Base-by-base conservation (phyloP, 1,139 yeast genomes). In the Sugiyamaella sp. region DNA sequence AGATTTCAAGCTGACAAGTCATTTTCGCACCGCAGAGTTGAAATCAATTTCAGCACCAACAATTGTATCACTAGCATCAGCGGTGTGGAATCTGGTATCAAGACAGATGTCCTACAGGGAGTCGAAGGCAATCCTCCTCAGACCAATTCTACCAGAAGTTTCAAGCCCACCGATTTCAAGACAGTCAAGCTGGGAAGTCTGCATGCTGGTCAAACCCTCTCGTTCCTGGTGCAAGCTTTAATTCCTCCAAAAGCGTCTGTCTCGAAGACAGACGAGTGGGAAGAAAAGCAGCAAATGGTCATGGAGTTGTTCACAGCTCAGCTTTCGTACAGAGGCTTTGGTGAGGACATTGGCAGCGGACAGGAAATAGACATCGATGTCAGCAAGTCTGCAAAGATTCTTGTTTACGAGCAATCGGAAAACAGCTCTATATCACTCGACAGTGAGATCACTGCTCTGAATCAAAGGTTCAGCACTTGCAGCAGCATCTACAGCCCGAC, bases 171-270 rank as follows among this genome's bases (percentile, higher is more conserved):
- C 32, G 43, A 51, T 29, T 44, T 51, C 14, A 46, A 49, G 19
- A 47, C 33, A 10, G 45, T 62, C 17, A 51, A 57, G 3, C 49
- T 62, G 8, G 65, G 65, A 5, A 48, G 54, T 21, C 44, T 63
- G 48, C 43, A 57, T 14, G 58, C 60, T 4, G 62, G 63, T 9
- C 60, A 63, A 33, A 54, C 57, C 1, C 44, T 58, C 16, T 53
- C 59, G 2, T 57, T 61, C 33, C 29, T 63, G 19, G 60, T 62
- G 1, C 66, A 63, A 43, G 60, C 54, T 2, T 54, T 57, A n/a
- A 55, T 55, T 12, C 40, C 39, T 8, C 39, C 45, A 4, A 42
- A 42, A 14, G 20, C 40, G 6, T 27, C 38, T 20, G 20, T 37
- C 4, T 33, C 40, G 17, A 14, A 27, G 4, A 46, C 27, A 3